Evolutionary conservation across 331 rosid species (phyloP).

Genomic region (Cydonia oblonga): DNA sequence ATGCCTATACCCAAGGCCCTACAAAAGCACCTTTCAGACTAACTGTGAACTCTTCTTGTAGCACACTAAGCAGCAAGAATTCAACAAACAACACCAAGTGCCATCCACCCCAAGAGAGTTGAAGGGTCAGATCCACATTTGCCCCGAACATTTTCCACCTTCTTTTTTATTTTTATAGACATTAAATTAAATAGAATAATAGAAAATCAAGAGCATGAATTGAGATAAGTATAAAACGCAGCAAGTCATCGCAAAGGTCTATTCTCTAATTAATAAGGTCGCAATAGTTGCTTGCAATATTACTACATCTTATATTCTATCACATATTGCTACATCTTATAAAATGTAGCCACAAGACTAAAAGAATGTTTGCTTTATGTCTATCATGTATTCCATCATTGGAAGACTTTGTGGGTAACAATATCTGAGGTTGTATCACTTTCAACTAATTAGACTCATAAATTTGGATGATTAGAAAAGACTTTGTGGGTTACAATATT

Average conservation of each 20-base stretch:
- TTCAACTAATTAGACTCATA: not conserved
- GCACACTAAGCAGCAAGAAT: too few relatives aligned
- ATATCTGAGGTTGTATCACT: not conserved
- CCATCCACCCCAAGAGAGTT: too few relatives aligned
- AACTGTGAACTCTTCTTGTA: too few relatives aligned
- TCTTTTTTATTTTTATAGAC: not conserved
- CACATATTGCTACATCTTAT: too few relatives aligned
- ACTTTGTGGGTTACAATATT: not conserved
- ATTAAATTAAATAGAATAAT: too few relatives aligned
- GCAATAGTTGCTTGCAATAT: not conserved
- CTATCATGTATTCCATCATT: not conserved
- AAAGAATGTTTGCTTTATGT: not conserved
- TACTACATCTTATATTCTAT: not conserved
- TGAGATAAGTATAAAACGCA: not conserved
- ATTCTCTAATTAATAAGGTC: not conserved
- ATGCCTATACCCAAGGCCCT: too few relatives aligned
- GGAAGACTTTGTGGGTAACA: not conserved
- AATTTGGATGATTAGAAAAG: not conserved
- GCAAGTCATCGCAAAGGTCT: not conserved
- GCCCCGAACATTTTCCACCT: too few relatives aligned
- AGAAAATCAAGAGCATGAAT: not conserved
- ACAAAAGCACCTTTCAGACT: too few relatives aligned
- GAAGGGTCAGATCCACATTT: too few relatives aligned
- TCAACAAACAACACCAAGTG: fast-evolving
- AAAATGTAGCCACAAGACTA: not conserved